Conservation (phyloP, 306 rosid genomes). For the Biancaea sappan region DNA sequence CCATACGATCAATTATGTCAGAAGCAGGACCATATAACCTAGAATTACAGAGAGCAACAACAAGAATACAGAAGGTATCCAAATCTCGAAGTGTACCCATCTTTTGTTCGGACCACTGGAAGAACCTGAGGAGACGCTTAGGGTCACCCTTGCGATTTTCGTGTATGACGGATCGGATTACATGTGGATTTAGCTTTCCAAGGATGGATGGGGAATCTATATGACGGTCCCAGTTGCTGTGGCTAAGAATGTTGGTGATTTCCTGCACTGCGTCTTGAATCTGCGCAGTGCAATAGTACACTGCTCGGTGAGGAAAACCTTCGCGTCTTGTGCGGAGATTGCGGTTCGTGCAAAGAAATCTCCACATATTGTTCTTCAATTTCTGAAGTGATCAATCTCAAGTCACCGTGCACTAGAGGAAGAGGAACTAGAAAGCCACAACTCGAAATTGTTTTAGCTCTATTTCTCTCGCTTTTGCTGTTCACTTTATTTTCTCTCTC, state of each 20-base stretch:
- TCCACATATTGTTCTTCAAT: conserved; percentile 28
- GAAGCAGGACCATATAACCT: conserved; percentile 33
- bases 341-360: background rate
- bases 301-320: background rate
- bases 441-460: background rate
- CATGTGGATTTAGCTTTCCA: conserved; percentile 44
- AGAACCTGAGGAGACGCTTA: conserved; percentile 47
- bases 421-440: background rate
- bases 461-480: too few species aligned
- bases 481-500: too few species aligned
- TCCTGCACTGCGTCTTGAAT: conserved; percentile 37
- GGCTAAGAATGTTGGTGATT: conserved; percentile 45
- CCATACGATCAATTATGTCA: conserved; percentile 45
- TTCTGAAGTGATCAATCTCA: background rate
- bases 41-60: conserved; percentile 49
- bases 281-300: conserved; percentile 32
- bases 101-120: conserved; percentile 50
- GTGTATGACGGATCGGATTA: conserved; percentile 46
- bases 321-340: background rate
- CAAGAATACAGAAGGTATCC: conserved; percentile 48
- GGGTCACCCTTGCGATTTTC: conserved; percentile 38
- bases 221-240: conserved; percentile 38
- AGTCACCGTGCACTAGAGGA: background rate
- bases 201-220: conserved; percentile 31
- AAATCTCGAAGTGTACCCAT: conserved; percentile 46